phyloP scores from a whole-genome alignment of 2,329 filamentous ascomycete genomes.

The Tolypocladium tropicale region DNA sequence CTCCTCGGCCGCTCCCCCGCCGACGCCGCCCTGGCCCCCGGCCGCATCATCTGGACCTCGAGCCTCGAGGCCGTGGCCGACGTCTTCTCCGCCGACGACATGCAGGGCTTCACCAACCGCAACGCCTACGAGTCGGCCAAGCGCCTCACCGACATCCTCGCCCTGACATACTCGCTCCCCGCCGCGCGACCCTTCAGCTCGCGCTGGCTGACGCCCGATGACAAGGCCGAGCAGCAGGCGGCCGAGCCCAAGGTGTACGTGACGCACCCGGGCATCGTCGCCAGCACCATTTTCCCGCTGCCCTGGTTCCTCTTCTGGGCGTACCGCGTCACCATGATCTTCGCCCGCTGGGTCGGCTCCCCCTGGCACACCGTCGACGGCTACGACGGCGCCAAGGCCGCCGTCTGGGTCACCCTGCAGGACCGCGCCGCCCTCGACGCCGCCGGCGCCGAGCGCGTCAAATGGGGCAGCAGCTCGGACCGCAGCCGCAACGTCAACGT shows the following conservation, averaged over 20 bases:
- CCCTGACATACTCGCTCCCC: conserved; percentile 62
- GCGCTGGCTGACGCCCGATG: conserved; percentile 39
- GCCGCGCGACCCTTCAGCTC: conserved; percentile 46
- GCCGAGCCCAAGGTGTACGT: conserved; percentile 58
- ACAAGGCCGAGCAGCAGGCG: conserved; percentile 7
- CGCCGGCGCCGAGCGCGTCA: conserved; percentile 44
- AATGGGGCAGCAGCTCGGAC: conserved; percentile 76
- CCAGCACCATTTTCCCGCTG: conserved; percentile 71
- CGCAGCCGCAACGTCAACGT: conserved; percentile 47
- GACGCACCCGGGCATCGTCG: conserved; percentile 78
- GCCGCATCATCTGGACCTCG: conserved; percentile 77
- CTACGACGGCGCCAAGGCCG: conserved; percentile 66
- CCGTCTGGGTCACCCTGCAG: conserved; percentile 69
- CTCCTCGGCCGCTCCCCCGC: conserved; percentile 47
- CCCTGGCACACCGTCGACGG: conserved; percentile 77
- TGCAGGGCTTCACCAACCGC: conserved; percentile 57
- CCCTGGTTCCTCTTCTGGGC: conserved; percentile 56
- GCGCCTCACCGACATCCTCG: conserved; percentile 73
- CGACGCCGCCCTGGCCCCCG: conserved; percentile 31
- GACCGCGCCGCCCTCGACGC: conserved; percentile 51
- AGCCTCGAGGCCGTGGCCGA: conserved; percentile 58
- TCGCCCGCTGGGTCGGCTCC: conserved; percentile 70
- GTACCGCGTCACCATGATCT: conserved; percentile 57
- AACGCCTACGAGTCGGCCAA: conserved; percentile 80
- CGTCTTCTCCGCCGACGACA: conserved; percentile 55